phyloP scores from a whole-genome alignment of 2,329 filamentous ascomycete genomes.

The Knoxdaviesia capensis region DNA sequence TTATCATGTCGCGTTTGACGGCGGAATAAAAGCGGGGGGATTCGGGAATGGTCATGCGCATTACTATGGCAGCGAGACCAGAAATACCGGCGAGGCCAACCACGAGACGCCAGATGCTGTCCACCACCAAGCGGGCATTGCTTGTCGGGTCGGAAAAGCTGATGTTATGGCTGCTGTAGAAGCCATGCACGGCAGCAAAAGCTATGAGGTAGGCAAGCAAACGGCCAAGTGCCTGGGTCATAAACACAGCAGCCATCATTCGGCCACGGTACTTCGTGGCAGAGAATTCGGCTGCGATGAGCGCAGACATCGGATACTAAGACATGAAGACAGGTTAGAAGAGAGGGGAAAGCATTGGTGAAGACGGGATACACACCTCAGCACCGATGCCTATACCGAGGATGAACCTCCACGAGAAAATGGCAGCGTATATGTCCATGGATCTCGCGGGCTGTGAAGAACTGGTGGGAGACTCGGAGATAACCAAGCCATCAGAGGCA shows the following conservation, averaged over 20 bases:
- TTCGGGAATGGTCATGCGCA: conserved; percentile 29
- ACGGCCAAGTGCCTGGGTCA: conserved; percentile 16
- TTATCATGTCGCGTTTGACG: conserved; percentile 5
- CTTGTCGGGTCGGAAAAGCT: conserved; percentile 3
- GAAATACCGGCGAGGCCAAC: conserved; percentile 25
- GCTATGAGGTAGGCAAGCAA: conserved; percentile 31
- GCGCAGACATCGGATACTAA: conserved; percentile 12
- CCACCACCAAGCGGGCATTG: conserved; percentile 12
- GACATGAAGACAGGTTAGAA: neutral
- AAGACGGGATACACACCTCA: conserved; percentile 6
- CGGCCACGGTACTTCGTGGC: conserved; percentile 9
- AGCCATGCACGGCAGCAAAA: conserved; percentile 19
- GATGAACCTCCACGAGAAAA: conserved; percentile 8
- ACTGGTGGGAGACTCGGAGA: conserved; percentile 1
- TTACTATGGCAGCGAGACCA: conserved; percentile 22
- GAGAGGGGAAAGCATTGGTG: neutral
- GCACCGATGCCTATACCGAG: conserved; percentile 12
- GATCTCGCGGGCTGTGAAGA: conserved; percentile 1
- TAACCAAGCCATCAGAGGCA: conserved; percentile 6
- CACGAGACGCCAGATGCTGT: conserved; percentile 28
- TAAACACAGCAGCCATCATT: conserved; percentile 11
- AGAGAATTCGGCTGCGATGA: conserved; percentile 11
- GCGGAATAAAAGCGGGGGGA: conserved; percentile 17
- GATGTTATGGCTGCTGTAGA: neutral
- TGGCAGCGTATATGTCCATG: conserved; percentile 10